Conservation (phyloP, 1,284 basidiomycete genomes). For the Moesziomyces antarcticus region DNA sequence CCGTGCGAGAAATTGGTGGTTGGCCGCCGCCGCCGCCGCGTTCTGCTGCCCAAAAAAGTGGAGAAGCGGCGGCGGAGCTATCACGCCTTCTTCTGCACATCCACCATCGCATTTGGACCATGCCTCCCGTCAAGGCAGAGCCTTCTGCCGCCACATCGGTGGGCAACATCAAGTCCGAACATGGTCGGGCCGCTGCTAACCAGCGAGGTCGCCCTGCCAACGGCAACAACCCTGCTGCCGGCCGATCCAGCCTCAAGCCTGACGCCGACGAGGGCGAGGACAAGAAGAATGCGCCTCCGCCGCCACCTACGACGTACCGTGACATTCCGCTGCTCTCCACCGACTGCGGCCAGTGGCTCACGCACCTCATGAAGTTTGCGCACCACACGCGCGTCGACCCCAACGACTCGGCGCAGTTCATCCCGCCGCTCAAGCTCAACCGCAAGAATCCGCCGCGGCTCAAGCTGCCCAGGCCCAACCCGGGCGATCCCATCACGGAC, state of each 20-base stretch:
- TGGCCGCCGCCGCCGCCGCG: not conserved
- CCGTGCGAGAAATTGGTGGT: constrained; percentile 1
- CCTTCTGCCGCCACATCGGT: constrained; percentile 4
- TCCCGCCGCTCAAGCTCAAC: constrained; percentile 65
- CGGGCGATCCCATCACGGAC: constrained; percentile 61
- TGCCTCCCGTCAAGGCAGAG: constrained; percentile 53
- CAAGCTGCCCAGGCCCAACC: constrained; percentile 57
- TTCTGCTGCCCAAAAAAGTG: constrained; percentile 8
- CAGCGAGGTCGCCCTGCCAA: constrained; percentile 24
- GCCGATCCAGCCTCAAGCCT: constrained; percentile 17
- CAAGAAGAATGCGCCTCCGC: constrained; percentile 34
- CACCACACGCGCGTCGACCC: constrained; percentile 62
- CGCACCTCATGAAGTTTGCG: constrained; percentile 65
- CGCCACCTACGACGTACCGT: constrained; percentile 57
- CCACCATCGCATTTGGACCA: constrained; percentile 2
- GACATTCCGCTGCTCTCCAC: constrained; percentile 65
- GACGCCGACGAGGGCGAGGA: constrained; percentile 38
- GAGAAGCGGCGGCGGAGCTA: not conserved
- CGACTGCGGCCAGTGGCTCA: constrained; percentile 46
- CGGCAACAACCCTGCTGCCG: constrained; percentile 7
- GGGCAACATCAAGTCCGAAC: constrained; percentile 32
- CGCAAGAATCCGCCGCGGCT: constrained; percentile 65
- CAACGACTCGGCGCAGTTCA: constrained; percentile 56
- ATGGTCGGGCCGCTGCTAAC: constrained; percentile 12
- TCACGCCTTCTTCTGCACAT: too few relatives aligned